Evolutionary conservation across 495 filamentous ascomycete species (phyloP).

Genomic region (Hypoxylon cercidicola): DNA sequence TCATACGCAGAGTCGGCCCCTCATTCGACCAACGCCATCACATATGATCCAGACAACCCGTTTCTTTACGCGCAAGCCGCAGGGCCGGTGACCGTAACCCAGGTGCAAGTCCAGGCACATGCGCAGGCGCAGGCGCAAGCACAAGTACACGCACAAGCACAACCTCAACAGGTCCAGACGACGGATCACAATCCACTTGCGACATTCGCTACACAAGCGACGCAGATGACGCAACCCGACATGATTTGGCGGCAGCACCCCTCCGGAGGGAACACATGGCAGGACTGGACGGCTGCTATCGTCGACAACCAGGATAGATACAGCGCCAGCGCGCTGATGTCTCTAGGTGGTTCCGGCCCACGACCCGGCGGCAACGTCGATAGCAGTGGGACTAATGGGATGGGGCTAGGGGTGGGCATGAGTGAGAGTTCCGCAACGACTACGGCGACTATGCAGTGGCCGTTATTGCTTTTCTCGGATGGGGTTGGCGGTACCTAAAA

Average conservation of each 20-base stretch:
- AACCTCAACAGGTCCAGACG: constrained; percentile 42
- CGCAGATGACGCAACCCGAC: constrained; percentile 43
- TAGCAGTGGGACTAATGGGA: constrained; percentile 12
- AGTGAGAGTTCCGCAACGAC: constrained; percentile 34
- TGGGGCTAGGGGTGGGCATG: constrained; percentile 37
- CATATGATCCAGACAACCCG: constrained; percentile 37
- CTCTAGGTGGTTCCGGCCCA: constrained; percentile 45
- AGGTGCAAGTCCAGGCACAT: constrained; percentile 41
- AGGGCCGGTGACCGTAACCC: constrained; percentile 35
- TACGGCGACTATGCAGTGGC: constrained; percentile 43
- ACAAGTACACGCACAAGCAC: constrained; percentile 40
- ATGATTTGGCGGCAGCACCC: constrained; percentile 46
- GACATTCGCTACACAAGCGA: constrained; percentile 41
- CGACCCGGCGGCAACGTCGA: constrained; percentile 36
- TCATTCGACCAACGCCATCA: constrained; percentile 35
- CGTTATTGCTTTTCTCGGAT: constrained; percentile 43
- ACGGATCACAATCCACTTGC: constrained; percentile 42
- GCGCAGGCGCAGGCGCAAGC: constrained; percentile 37
- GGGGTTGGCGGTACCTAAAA: constrained; percentile 43
- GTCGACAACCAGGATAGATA: constrained; percentile 58
- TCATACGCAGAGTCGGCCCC: constrained; percentile 36
- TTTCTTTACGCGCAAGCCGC: constrained; percentile 43
- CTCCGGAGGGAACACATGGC: constrained; percentile 55
- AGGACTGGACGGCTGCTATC: constrained; percentile 60
- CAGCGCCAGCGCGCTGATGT: constrained; percentile 56